Base-by-base conservation (phyloP, 371 early-diverging fungal species). In the Mucor sp. region DNA sequence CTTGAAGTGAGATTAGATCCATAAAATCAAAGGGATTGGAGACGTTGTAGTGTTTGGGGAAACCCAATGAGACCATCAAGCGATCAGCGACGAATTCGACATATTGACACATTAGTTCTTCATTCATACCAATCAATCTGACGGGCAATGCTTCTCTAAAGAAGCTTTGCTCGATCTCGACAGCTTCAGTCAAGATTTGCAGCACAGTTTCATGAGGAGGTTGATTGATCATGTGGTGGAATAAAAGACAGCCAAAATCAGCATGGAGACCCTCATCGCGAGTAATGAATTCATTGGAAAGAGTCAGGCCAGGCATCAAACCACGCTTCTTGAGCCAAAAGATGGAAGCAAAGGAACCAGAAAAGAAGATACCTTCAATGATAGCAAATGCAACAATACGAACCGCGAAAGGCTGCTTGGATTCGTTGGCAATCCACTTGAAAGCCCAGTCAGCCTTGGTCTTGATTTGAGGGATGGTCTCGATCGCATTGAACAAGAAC, bases 251-350 rank as follows among this genome's bases (percentile, higher is more conserved):
- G 39, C 99, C 99, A 89, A 99, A 99, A 79, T 99, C 99, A 65
- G 93, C 93, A 85, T 99, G 99, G n/a, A 99, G 89, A 32, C 99
- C 99, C 81, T 99, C 99, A 81, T 99, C 99, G 60, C 99, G 93
- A 43, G 95, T 95, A 72, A 99, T 99, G 41, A 99, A 91, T 80
- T 99, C 99, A 87, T 99, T 99, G 63, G 97, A 96, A 86, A 99
- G 99, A 44, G 99, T 98, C 61, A 99, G 88, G n/a, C 99, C 99
- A 25, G 99, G 98, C 99, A 99, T 99, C 60, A 99, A 79, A 39
- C 99, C 99, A 75, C 99, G 94, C 85, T 99, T 99, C 90, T 99
- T 99, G 69, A 99, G 90, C 99, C 99, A 99, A 80, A 98, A 99
- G 85, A 99, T 99, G 41, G 99, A 89, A 4, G 99, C 99, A 82